phyloP scores from a whole-genome alignment of 331 rosid genomes.

The Quercus lobata region DNA sequence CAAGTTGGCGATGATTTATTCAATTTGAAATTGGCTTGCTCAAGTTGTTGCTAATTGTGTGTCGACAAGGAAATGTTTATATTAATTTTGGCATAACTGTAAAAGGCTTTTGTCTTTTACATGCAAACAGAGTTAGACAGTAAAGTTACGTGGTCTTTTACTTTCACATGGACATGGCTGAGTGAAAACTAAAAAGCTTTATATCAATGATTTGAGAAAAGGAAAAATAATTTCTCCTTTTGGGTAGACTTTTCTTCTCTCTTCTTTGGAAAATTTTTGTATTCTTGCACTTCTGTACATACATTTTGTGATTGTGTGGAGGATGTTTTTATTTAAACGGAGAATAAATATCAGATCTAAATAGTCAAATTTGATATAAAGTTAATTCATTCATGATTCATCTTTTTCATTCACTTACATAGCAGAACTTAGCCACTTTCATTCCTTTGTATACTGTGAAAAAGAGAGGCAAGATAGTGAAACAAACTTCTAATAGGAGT shows the following conservation, averaged over 20 bases:
- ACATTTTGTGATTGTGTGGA: neutral
- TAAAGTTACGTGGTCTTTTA: neutral
- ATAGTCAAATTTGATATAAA: neutral
- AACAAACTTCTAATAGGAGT: neutral
- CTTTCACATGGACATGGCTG: neutral
- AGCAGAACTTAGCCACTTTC: neutral
- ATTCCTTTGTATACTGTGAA: neutral
- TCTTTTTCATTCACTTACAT: too few species aligned
- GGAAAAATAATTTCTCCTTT: neutral
- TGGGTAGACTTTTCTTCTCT: neutral
- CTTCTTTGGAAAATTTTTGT: neutral
- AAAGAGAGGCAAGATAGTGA: neutral
- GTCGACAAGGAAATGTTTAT: neutral
- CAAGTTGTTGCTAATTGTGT: neutral
- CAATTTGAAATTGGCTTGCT: neutral
- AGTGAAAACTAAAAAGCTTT: too few species aligned
- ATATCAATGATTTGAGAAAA: too few species aligned
- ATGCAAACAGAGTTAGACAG: neutral
- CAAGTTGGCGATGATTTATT: neutral
- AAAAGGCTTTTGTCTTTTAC: constrained; percentile 9
- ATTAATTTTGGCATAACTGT: neutral
- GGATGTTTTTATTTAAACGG: neutral
- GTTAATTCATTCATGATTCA: too few species aligned
- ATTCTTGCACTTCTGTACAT: neutral
- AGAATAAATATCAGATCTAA: neutral